A percentile compares a stretch with the other conserved stretches of the same genome.
phyloP scores from a whole-genome alignment of 306 rosid genomes.

The Acacia melanoxylon region DNA sequence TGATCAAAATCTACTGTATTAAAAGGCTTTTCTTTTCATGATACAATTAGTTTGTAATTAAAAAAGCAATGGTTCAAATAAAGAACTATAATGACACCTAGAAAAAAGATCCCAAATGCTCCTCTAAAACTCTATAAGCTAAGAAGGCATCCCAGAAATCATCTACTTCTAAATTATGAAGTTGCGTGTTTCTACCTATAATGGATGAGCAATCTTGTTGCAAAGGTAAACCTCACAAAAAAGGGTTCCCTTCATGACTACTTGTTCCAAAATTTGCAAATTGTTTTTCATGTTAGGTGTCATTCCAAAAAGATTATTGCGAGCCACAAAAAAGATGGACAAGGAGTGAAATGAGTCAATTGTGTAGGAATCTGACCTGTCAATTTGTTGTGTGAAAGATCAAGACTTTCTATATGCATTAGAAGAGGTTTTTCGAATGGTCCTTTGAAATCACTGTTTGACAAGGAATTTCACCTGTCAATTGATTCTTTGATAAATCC shows the following conservation, averaged over 20 bases:
- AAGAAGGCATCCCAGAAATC: not conserved
- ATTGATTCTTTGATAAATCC: slow-evolving; percentile 27
- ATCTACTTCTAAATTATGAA: not conserved
- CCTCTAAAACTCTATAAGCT: slow-evolving; percentile 14
- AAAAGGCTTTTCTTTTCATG: no score
- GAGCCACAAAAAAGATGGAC: slow-evolving; percentile 11
- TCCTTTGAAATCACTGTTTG: no score
- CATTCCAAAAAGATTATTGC: slow-evolving; percentile 17
- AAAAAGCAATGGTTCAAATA: not conserved
- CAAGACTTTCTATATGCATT: no score
- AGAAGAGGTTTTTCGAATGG: no score
- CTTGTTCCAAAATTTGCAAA: not conserved
- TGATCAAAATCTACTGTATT: no score
- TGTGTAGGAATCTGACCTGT: slow-evolving; percentile 9
- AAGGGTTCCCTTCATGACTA: slow-evolving; percentile 9
- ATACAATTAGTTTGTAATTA: not conserved
- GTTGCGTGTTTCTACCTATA: not conserved
- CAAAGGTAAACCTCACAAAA: slow-evolving; percentile 3
- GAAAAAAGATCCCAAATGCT: not conserved
- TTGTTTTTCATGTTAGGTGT: not conserved
- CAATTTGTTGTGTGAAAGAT: not conserved
- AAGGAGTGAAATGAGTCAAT: not conserved
- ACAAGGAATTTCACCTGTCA: no score
- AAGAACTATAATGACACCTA: not conserved
- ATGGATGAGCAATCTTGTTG: no score